These are phyloP conservation scores for Penicillium paxilli DNA, from an alignment of 495 filamentous ascomycete genomes.

Conservation along the genomic window DNA sequence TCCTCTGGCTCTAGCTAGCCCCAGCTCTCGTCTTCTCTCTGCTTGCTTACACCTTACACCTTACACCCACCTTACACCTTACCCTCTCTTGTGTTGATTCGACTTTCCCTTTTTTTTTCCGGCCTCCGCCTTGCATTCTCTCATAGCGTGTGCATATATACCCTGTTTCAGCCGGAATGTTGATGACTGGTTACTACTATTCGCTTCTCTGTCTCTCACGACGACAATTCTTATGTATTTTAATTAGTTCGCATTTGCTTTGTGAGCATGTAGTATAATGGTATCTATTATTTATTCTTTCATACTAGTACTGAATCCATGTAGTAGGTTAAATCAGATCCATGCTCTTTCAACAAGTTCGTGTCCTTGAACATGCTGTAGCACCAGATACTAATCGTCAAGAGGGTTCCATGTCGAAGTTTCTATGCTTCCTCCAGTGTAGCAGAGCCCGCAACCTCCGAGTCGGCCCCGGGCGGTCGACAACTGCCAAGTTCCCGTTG, in stretches of 20 bases:
- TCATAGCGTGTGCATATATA: slow-evolving; percentile 11
- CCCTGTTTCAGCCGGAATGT: slow-evolving; percentile 1
- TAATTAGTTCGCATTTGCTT: neutral
- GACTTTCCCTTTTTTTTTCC: neutral
- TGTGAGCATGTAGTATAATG: neutral
- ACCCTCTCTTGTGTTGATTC: neutral
- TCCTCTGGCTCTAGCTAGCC: slow-evolving; percentile 64
- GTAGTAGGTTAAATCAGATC: too few relatives aligned
- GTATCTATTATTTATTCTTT: neutral
- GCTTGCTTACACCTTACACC: neutral
- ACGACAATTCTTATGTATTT: neutral
- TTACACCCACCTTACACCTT: neutral
- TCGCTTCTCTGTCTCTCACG: too few relatives aligned
- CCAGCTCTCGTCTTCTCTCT: neutral
- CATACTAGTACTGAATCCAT: neutral
- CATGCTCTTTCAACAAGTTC: too few relatives aligned
- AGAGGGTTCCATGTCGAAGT: too few relatives aligned
- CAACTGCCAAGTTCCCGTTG: too few relatives aligned
- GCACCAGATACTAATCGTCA: too few relatives aligned
- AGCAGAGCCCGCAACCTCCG: too few relatives aligned
- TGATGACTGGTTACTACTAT: neutral
- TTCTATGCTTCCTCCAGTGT: too few relatives aligned
- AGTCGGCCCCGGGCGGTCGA: too few relatives aligned
- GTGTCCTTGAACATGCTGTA: too few relatives aligned
- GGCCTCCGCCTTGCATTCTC: neutral